These are phyloP conservation scores for Dioscorea cayenensis DNA, from an alignment of 116 monocot genomes.

Conservation along the genomic window DNA sequence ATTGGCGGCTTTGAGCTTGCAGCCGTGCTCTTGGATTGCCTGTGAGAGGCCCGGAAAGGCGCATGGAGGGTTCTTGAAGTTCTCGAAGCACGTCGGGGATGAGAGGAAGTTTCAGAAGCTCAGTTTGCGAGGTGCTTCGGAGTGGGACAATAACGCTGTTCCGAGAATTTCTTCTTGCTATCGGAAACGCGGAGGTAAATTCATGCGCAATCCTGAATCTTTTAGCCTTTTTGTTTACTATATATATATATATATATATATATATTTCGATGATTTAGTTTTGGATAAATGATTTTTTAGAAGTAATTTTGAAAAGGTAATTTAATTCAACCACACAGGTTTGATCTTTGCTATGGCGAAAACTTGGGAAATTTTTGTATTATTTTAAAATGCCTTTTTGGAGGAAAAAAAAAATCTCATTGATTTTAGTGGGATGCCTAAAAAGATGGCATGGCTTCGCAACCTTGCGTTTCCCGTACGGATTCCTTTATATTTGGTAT, in stretches of 20 bases:
- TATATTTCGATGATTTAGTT: not conserved
- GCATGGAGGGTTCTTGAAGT: not conserved
- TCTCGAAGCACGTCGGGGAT: not conserved
- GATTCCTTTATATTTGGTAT: too few relatives aligned
- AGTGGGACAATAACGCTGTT: not conserved
- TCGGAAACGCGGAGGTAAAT: constrained; percentile 1
- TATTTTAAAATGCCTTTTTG: too few relatives aligned
- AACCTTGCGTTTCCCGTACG: too few relatives aligned
- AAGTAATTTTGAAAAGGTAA: too few relatives aligned
- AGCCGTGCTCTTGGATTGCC: not conserved
- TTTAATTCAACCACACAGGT: too few relatives aligned
- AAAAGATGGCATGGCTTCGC: too few relatives aligned
- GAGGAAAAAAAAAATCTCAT: too few relatives aligned
- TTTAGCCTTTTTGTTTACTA: not conserved
- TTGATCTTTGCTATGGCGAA: too few relatives aligned
- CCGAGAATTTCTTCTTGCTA: not conserved
- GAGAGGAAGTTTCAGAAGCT: not conserved
- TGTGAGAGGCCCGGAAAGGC: not conserved
- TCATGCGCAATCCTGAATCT: not conserved
- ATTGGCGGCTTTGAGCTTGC: not conserved
- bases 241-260: not conserved
- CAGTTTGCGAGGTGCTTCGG: not conserved
- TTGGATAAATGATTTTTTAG: too few relatives aligned
- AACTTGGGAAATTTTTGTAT: too few relatives aligned
- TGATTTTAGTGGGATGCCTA: too few relatives aligned